Evolutionary conservation across 331 rosid genomes (phyloP).

Genomic region (Cucumis variabilis): DNA sequence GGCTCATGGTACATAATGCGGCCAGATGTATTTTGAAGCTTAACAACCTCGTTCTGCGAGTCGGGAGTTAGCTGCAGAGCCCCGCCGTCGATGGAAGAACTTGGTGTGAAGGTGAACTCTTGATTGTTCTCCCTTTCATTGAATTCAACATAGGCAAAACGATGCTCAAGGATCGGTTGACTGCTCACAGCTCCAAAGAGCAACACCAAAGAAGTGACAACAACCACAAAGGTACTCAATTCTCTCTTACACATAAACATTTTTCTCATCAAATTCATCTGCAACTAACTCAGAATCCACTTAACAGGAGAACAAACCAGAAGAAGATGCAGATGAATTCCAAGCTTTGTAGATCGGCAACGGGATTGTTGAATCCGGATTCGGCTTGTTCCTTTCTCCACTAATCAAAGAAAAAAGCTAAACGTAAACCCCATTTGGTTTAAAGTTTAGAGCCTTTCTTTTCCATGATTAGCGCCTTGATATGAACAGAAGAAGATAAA

Average conservation of each 20-base stretch:
- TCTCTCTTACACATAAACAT: slow-evolving; percentile 19
- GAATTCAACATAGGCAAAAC: slow-evolving; percentile 30
- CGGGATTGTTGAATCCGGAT: background rate
- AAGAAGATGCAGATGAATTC: background rate
- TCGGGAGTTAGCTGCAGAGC: slow-evolving; percentile 59
- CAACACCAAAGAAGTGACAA: slow-evolving; percentile 8
- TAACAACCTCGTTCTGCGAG: background rate
- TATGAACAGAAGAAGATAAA: background rate
- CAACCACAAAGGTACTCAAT: background rate
- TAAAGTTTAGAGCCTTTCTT: background rate
- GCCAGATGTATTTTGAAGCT: slow-evolving; percentile 35
- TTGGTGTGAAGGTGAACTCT: background rate
- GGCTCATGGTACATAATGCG: slow-evolving; percentile 44
- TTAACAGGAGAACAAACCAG: background rate
- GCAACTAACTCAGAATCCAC: slow-evolving; percentile 10
- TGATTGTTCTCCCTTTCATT: background rate
- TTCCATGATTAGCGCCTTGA: background rate
- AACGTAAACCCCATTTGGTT: background rate
- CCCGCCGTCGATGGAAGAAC: slow-evolving; percentile 32
- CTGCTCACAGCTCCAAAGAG: background rate
- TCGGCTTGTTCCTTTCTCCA: background rate
- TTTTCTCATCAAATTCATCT: background rate
- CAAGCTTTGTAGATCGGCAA: slow-evolving; percentile 3
- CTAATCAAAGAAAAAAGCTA: background rate
- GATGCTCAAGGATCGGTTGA: background rate